Evolutionary conservation across 2,329 filamentous ascomycete genomes (phyloP), one percentile per base, ranked within the genome.

Genomic region (Fusarium papillatum): DNA sequence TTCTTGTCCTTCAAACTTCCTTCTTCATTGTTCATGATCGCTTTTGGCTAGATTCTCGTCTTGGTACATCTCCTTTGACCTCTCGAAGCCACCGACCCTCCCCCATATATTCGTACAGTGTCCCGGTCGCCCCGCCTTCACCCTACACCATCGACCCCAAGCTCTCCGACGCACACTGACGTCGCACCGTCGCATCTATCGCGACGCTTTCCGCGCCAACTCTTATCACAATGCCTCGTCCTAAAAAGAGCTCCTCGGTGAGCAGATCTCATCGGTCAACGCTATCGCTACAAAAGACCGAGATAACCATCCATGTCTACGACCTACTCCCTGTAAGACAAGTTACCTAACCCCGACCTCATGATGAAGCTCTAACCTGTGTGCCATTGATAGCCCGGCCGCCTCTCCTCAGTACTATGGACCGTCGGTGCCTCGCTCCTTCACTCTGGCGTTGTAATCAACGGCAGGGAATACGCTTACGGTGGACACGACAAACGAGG

Each of bases 361-460:
- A 60, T 69, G 67, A 69, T 31, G 50, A 68, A 68, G 68, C 34
- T 64, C 75, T 76, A 70, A 76, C 68, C 48, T 64, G 50, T 26
- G 46, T 70, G 60, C 55, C 69, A 66, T 70, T 64, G 66, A 75
- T 71, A 95, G 90, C 93, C 94, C 48, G 93, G 94, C 62, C 91
- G 92, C 78, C 83, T 97, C 46, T 93, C 94, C n/a, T 92, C 93
- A 0, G 79, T 95, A 16, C 89, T 97, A 36, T 97, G 95, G 95
- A 90, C 92, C 24, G 82, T 96, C 66, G 95, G 95, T 70, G 90
- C 93, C 57, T 94, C 93, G 7, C 91, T 97, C 39, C 90, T 97
- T 7, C 95, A 97, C 82, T 95, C 95, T 0, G 95, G 94, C 64
- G 93, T 97, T 66, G 94, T 95, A 48, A 95, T 97, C 84, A 93